Percentiles rank a stretch among this genome's conserved stretches.
phyloP scores from a whole-genome alignment of 1,284 basidiomycete genomes.

The Ganoderma boninense region DNA sequence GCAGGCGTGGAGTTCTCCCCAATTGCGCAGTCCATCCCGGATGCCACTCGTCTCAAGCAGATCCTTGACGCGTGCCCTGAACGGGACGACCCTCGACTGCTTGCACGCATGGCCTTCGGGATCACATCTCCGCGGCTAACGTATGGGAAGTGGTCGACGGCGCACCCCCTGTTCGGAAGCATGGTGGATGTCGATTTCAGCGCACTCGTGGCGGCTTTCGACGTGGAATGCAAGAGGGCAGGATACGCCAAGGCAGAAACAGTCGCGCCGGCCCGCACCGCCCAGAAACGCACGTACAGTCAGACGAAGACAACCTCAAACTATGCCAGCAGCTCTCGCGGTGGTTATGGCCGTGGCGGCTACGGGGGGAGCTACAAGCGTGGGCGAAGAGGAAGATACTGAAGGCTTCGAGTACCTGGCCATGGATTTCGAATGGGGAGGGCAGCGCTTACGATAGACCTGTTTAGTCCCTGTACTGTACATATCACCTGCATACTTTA shows the following conservation, averaged over 20 bases:
- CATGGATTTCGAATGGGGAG: background rate
- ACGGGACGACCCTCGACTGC: slow-evolving; percentile 57
- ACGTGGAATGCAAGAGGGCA: slow-evolving; percentile 49
- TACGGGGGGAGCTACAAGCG: slow-evolving; percentile 21
- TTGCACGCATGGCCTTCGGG: slow-evolving; percentile 60
- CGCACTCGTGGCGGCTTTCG: slow-evolving; percentile 47
- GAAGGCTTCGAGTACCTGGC: background rate
- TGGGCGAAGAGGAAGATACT: slow-evolving; percentile 24
- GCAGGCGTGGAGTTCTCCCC: slow-evolving; percentile 47
- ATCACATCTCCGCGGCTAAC: slow-evolving; percentile 56
- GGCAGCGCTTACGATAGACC: slow-evolving; percentile 14
- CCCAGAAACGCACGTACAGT: slow-evolving; percentile 40
- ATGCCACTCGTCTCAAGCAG: slow-evolving; percentile 44
- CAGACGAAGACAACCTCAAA: slow-evolving; percentile 27
- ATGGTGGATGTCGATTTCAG: slow-evolving; percentile 51
- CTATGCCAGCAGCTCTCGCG: slow-evolving; percentile 13
- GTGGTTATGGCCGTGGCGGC: slow-evolving; percentile 21
- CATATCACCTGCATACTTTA: background rate
- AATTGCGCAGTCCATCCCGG: slow-evolving; percentile 38
- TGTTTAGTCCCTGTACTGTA: slow-evolving; percentile 9
- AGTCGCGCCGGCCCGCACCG: slow-evolving; percentile 18
- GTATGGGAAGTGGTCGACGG: slow-evolving; percentile 47
- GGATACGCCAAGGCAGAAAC: slow-evolving; percentile 39
- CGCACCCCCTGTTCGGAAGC: slow-evolving; percentile 51
- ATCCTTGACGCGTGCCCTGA: slow-evolving; percentile 54